phyloP scores from a whole-genome alignment of 1,284 basidiomycete species.

The Boletellus deceptivus region DNA sequence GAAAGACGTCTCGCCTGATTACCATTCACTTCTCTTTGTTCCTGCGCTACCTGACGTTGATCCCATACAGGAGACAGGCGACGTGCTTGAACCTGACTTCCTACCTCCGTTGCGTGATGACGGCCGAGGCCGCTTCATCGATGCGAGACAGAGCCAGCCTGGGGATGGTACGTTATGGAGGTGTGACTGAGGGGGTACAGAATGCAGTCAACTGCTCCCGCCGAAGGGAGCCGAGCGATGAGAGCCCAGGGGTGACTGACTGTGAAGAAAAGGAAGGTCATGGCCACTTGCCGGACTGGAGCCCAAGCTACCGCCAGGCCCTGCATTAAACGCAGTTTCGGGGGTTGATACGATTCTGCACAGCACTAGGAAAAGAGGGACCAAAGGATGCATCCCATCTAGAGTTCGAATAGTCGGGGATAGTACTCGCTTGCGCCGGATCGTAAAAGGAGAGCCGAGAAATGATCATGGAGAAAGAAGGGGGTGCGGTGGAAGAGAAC shows the following conservation, averaged over 20 bases:
- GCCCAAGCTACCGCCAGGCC: too few relatives aligned
- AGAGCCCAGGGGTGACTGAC: constrained; percentile 3
- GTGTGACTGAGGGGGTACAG: constrained; percentile 1
- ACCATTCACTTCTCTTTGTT: constrained; percentile 2
- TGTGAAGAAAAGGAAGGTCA: neutral
- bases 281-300: neutral
- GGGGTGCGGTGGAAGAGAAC: too few relatives aligned
- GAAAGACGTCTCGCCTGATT: constrained; percentile 6
- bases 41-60: constrained; percentile 2
- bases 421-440: constrained; percentile 15
- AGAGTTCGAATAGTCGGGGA: constrained; percentile 14
- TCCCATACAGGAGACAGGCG: neutral
- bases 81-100: neutral
- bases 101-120: neutral
- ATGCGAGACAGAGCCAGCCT: constrained; percentile 15
- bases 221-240: neutral
- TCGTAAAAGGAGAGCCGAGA: constrained; percentile 30
- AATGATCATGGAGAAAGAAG: too few relatives aligned
- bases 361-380: constrained; percentile 9
- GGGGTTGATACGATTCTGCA: neutral
- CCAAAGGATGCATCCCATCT: constrained; percentile 25
- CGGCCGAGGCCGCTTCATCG: neutral
- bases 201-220: neutral
- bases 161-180: constrained; percentile 7
- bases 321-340: neutral